These are phyloP conservation scores for Cladosporium phlei DNA, from an alignment of 2,329 filamentous ascomycete species.

Conservation along the genomic window DNA sequence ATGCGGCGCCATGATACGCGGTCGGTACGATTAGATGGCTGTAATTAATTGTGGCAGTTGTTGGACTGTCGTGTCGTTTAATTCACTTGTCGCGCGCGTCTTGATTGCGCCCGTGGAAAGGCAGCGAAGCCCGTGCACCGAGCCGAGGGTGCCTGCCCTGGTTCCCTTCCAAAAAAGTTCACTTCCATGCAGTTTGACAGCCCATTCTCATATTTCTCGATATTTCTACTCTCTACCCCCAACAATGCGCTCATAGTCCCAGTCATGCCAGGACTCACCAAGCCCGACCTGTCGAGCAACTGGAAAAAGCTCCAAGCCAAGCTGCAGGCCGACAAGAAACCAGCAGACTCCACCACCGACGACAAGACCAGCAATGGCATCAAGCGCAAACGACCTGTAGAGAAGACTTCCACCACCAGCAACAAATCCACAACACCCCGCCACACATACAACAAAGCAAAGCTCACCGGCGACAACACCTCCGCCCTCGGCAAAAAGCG, in stretches of 20 bases:
- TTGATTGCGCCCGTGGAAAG: constrained; percentile 15
- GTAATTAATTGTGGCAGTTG: neutral
- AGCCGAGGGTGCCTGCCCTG: no score
- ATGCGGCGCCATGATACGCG: constrained; percentile 48
- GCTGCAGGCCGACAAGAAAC: constrained; percentile 36
- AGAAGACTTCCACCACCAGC: constrained; percentile 17
- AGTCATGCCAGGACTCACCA: constrained; percentile 36
- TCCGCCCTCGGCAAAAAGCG: constrained; percentile 15
- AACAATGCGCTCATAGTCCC: constrained; percentile 1
- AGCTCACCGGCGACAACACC: constrained; percentile 15
- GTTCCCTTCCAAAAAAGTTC: constrained; percentile 5
- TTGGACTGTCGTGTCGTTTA: no score
- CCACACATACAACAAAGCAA: constrained; percentile 17
- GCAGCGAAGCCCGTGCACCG: neutral
- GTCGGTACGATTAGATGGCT: neutral
- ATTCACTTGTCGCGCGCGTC: no score
- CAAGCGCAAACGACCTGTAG: constrained; percentile 31
- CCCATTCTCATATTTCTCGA: no score
- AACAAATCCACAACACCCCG: constrained; percentile 15
- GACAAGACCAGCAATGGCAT: constrained; percentile 27
- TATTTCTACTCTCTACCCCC: no score
- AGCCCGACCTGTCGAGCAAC: constrained; percentile 50
- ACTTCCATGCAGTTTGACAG: neutral
- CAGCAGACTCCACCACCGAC: constrained; percentile 15
- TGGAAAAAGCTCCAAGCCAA: constrained; percentile 73